Conservation (phyloP, 192 early-diverging fungal species). For the Mortierella alpina region DNA sequence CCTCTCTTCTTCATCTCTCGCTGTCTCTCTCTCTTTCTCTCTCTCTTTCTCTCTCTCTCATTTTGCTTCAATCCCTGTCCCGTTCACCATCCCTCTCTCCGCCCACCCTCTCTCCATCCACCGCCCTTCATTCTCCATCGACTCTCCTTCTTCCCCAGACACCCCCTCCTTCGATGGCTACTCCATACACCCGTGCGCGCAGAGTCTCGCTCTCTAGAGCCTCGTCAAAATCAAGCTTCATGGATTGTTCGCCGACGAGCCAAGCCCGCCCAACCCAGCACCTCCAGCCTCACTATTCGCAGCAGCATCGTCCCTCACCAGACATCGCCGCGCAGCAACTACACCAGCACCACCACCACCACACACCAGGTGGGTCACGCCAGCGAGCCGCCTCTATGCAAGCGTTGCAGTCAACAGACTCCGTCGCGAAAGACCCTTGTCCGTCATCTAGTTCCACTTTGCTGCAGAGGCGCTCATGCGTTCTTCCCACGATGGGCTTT, state of each 20-base stretch:
- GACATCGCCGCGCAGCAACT: slow-evolving; percentile 8
- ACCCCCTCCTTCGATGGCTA: neutral
- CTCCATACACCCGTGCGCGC: neutral
- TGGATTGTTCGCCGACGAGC: no score
- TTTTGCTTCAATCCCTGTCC: no score
- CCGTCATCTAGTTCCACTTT: no score
- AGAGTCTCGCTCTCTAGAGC: neutral
- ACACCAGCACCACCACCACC: slow-evolving; percentile 16
- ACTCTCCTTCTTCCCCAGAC: neutral
- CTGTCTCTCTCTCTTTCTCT: neutral
- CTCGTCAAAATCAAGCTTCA: no score
- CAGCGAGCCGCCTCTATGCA: neutral
- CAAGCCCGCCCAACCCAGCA: neutral
- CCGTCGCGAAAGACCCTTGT: no score
- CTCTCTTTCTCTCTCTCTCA: neutral
- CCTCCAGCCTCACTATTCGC: neutral
- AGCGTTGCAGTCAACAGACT: neutral
- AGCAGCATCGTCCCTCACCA: slow-evolving; percentile 18
- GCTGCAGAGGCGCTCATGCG: no score
- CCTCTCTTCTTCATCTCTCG: neutral
- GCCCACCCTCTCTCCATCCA: neutral
- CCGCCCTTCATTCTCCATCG: no score
- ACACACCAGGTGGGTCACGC: neutral
- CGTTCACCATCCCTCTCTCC: neutral
- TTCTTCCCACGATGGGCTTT: neutral